Conservation (phyloP, 2,329 filamentous ascomycete species). For the Aschersonia sp. region DNA sequence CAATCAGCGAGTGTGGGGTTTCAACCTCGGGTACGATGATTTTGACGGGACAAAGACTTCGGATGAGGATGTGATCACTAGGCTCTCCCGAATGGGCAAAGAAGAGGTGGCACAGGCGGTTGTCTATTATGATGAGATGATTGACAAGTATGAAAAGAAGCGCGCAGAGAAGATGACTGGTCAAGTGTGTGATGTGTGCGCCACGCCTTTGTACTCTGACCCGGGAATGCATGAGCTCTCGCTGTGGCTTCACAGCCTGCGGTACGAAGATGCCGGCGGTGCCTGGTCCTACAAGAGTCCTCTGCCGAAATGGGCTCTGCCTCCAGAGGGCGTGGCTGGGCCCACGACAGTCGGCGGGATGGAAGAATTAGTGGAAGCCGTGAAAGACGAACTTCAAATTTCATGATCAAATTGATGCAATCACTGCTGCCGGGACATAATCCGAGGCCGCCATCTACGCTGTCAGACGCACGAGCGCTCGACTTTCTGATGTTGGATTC, state of each 20-base stretch:
- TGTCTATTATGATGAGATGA: slow-evolving; percentile 87
- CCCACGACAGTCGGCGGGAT: slow-evolving; percentile 52
- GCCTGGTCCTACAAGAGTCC: slow-evolving; percentile 78
- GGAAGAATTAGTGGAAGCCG: slow-evolving; percentile 42
- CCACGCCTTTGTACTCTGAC: slow-evolving; percentile 84
- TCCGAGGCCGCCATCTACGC: no score
- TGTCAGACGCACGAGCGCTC: no score
- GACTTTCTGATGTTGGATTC: no score
- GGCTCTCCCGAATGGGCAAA: slow-evolving; percentile 83
- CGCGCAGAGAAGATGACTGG: slow-evolving; percentile 93
- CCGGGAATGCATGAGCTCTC: slow-evolving; percentile 81
- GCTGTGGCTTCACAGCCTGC: slow-evolving; percentile 83
- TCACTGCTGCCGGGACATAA: no score
- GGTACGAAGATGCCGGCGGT: slow-evolving; percentile 73
- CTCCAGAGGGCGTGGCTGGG: slow-evolving; percentile 57
- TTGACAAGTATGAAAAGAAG: slow-evolving; percentile 75
- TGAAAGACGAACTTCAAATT: slow-evolving; percentile 24
- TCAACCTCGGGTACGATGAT: slow-evolving; percentile 55
- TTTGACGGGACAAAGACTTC: slow-evolving; percentile 52
- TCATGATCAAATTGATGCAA: background rate
- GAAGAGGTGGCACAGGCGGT: slow-evolving; percentile 81
- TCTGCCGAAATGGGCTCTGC: slow-evolving; percentile 75
- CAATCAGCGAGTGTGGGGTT: slow-evolving; percentile 83
- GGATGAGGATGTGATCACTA: slow-evolving; percentile 80
- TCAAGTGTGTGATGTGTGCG: slow-evolving; percentile 63